phyloP scores from a whole-genome alignment of 192 early-diverging fungal species.

The Phycomyces nitens region DNA sequence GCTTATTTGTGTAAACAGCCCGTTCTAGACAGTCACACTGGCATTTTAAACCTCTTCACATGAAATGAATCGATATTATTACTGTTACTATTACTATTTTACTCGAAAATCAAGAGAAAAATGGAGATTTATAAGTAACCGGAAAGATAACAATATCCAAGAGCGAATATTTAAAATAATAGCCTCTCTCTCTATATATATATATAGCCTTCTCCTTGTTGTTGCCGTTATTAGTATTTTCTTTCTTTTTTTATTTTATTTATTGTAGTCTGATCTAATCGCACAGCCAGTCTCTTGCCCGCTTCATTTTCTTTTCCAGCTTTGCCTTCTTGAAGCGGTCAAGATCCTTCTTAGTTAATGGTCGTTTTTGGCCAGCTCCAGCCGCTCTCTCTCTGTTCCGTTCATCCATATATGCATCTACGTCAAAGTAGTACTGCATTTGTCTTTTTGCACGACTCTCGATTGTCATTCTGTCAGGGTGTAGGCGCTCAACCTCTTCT shows the following conservation, averaged over 20 bases:
- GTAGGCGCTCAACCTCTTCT: conserved; percentile 23
- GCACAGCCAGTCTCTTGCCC: conserved; percentile 34
- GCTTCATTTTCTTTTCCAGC: conserved; percentile 40
- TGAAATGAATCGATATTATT: too few relatives aligned
- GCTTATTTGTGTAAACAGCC: too few relatives aligned
- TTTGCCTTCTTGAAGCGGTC: conserved; percentile 34
- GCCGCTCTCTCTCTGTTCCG: conserved; percentile 12
- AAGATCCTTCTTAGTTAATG: conserved; percentile 31
- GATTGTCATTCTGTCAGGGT: conserved; percentile 34
- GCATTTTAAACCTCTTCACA: too few relatives aligned
- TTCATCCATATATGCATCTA: conserved; percentile 34
- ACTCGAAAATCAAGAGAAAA: too few relatives aligned
- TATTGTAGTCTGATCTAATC: neutral
- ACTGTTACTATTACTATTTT: too few relatives aligned
- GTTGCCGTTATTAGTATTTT: too few relatives aligned
- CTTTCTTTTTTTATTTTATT: conserved; percentile 4
- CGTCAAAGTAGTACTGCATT: conserved; percentile 43
- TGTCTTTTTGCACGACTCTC: conserved; percentile 35
- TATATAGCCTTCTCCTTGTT: too few relatives aligned
- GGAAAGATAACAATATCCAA: too few relatives aligned
- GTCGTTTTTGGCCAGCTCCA: conserved; percentile 10
- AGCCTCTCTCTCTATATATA: too few relatives aligned
- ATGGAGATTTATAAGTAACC: too few relatives aligned
- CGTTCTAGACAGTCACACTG: too few relatives aligned
- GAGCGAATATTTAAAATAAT: too few relatives aligned